Evolutionary conservation across 2,329 filamentous ascomycete genomes (phyloP).

Genomic region (Westerdykella aurantiaca): DNA sequence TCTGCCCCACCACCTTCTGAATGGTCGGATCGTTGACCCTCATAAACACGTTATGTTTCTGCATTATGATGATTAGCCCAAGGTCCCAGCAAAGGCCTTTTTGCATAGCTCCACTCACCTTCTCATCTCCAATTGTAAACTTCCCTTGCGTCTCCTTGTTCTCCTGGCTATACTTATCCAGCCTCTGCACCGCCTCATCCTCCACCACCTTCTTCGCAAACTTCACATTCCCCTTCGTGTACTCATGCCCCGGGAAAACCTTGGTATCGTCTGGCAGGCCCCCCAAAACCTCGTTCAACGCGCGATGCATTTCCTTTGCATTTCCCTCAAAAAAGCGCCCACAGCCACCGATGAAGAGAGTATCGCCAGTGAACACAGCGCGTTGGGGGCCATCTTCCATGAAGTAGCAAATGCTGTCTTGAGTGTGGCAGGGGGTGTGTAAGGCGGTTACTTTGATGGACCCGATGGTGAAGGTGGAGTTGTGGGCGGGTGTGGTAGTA

Average conservation of each 20-base stretch:
- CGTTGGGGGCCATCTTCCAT: conserved; percentile 73
- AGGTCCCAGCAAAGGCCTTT: background rate
- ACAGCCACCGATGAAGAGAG: conserved; percentile 90
- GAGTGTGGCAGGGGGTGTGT: conserved; percentile 97
- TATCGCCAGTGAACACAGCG: conserved; percentile 93
- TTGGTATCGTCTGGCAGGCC: conserved; percentile 81
- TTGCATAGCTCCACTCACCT: conserved; percentile 50
- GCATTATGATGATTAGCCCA: conserved; percentile 1
- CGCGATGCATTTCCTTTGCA: conserved; percentile 79
- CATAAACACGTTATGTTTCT: conserved; percentile 98
- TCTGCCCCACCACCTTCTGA: conserved; percentile 77
- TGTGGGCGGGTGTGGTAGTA: conserved; percentile 67
- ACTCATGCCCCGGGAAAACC: conserved; percentile 94
- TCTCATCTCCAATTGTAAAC: conserved; percentile 96
- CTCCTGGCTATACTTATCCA: conserved; percentile 68
- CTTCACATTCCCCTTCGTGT: conserved; percentile 94
- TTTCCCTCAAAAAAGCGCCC: conserved; percentile 94
- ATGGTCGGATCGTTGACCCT: conserved; percentile 77
- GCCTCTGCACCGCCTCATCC: conserved; percentile 64
- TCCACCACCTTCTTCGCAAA: conserved; percentile 74
- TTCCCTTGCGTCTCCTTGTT: conserved; percentile 89
- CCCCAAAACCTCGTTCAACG: conserved; percentile 78
- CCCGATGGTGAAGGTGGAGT: conserved; percentile 75
- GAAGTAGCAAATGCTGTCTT: conserved; percentile 95
- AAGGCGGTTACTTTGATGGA: conserved; percentile 76